These are phyloP conservation scores for Solanum medicagineum DNA, from an alignment of 257 asterid genomes.

Conservation along the genomic window DNA sequence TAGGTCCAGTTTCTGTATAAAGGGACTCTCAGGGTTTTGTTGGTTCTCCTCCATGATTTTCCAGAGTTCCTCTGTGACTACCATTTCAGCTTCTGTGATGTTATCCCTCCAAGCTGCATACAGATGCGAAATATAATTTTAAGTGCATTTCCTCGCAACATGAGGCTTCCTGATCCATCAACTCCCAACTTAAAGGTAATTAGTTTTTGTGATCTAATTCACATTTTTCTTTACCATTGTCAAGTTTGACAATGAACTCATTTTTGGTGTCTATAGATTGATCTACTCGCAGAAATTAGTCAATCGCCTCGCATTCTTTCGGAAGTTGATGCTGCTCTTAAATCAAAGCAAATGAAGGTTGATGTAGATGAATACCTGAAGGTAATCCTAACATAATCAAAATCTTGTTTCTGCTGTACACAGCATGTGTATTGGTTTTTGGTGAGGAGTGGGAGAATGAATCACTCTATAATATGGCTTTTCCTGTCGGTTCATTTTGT, in stretches of 20 bases:
- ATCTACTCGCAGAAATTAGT: constrained; percentile 76
- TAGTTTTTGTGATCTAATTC: not conserved
- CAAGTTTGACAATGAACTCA: not conserved
- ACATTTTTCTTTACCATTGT: not conserved
- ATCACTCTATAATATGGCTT: not conserved
- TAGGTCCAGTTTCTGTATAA: constrained; percentile 83
- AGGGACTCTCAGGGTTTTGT: constrained; percentile 86
- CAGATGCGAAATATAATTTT: constrained; percentile 94
- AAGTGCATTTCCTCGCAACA: constrained; percentile 97
- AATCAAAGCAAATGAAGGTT: constrained; percentile 66
- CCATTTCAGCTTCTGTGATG: constrained; percentile 99
- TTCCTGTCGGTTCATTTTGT: not conserved
- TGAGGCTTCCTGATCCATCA: constrained; percentile 97
- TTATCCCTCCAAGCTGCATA: constrained; percentile 95
- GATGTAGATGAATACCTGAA: constrained; percentile 85
- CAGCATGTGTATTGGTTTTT: not conserved
- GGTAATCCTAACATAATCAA: constrained; percentile 27
- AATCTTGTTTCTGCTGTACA: not conserved
- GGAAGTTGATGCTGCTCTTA: constrained; percentile 91
- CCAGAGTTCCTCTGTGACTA: constrained; percentile 98
- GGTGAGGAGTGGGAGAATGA: not conserved
- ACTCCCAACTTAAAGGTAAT: constrained; percentile 86
- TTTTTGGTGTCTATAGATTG: constrained; percentile 39
- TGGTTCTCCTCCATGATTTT: constrained; percentile 96
- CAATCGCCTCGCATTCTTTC: constrained; percentile 86